Percentiles rank a stretch among this genome's conserved stretches.
Conservation (phyloP, 129 eudicot genomes). For the Solidago caesia region DNA sequence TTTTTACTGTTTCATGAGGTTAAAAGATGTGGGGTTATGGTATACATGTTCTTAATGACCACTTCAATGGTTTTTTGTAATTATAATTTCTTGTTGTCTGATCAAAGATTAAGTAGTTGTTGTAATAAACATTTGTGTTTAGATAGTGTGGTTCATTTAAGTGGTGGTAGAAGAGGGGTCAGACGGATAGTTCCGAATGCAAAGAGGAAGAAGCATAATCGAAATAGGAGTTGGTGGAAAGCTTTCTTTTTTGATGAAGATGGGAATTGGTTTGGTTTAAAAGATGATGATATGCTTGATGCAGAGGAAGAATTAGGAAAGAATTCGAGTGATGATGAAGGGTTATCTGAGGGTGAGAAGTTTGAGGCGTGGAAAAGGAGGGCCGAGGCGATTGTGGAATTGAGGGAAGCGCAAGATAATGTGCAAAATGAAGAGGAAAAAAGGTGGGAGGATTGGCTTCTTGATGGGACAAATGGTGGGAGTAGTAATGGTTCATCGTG, state of each 20-base stretch:
- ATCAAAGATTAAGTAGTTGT: conserved; percentile 22
- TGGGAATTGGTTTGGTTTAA: conserved; percentile 85
- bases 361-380: conserved; percentile 93
- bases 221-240: conserved; percentile 75
- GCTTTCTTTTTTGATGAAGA: conserved; percentile 78
- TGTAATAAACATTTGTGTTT: conserved; percentile 29
- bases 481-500: conserved; percentile 48
- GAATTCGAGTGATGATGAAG: conserved; percentile 37
- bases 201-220: conserved; percentile 47
- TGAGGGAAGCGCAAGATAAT: conserved; percentile 88
- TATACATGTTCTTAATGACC: conserved; percentile 83
- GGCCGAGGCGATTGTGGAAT: conserved; percentile 83
- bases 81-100: conserved; percentile 40
- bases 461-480: conserved; percentile 46
- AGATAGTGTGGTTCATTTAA: conserved; percentile 24
- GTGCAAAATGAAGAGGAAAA: conserved; percentile 70
- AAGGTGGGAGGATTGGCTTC: conserved; percentile 97
- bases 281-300: conserved; percentile 71
- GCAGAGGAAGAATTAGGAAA: conserved; percentile 41
- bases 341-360: conserved; percentile 59
- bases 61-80: conserved; percentile 59
- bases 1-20: conserved; percentile 43
- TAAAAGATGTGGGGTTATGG: conserved; percentile 72
- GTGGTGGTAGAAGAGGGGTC: conserved; percentile 38
- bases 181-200: conserved; percentile 56